Conservation (phyloP, 371 early-diverging fungal species). For the Capniomyces stellatus region DNA sequence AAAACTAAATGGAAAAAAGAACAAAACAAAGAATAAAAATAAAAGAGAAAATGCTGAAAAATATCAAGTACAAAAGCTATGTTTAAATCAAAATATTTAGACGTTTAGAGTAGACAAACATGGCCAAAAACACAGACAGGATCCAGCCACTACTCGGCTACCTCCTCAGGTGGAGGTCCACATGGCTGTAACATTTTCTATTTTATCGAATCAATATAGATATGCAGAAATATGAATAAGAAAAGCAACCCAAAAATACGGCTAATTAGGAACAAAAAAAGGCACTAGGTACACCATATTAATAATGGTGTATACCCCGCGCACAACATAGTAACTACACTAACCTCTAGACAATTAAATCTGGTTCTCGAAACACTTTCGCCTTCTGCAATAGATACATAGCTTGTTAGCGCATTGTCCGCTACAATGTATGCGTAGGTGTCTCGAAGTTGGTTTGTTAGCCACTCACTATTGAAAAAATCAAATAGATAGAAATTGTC, state of each 20-base stretch:
- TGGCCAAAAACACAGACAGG: too few species aligned
- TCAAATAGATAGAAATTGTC: neutral
- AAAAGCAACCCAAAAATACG: neutral
- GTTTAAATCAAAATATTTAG: too few species aligned
- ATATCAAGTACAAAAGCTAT: too few species aligned
- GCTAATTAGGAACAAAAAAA: neutral
- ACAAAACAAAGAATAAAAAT: too few species aligned
- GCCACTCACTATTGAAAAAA: slow-evolving; percentile 9
- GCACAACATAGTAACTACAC: slow-evolving; percentile 7
- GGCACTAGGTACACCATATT: neutral
- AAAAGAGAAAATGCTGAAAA: too few species aligned
- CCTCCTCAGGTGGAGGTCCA: slow-evolving; percentile 5
- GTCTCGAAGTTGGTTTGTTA: slow-evolving; percentile 22
- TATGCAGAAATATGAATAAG: too few species aligned
- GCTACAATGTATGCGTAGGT: slow-evolving; percentile 18
- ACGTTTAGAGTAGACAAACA: too few species aligned
- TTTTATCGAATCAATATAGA: too few species aligned
- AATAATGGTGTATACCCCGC: neutral
- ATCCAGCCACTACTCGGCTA: neutral
- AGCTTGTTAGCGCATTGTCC: slow-evolving; percentile 17
- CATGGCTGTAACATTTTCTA: slow-evolving; percentile 22
- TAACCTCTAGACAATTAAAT: slow-evolving; percentile 7
- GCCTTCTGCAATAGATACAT: slow-evolving; percentile 17
- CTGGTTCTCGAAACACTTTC: slow-evolving; percentile 13
- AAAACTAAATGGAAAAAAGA: too few species aligned